Evolutionary conservation across 495 filamentous ascomycete genomes (phyloP).

Genomic region (Aspergillus saccharolyticus): DNA sequence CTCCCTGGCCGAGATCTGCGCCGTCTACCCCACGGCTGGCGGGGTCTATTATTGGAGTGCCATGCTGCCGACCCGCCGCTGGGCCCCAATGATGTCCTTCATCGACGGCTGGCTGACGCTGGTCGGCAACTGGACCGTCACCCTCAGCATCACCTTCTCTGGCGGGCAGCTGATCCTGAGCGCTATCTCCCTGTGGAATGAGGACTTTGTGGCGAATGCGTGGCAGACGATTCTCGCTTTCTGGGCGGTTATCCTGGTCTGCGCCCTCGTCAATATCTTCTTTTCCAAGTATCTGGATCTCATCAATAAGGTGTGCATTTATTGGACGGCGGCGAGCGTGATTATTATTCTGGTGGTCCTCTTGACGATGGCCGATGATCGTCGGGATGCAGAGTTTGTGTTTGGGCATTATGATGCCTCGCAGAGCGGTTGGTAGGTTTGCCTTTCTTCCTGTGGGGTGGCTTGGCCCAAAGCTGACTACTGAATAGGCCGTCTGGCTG

Average conservation of each 20-base stretch:
- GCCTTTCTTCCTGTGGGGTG: background rate
- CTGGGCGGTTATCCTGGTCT: conserved; percentile 58
- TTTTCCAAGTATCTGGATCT: conserved; percentile 52
- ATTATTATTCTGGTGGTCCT: conserved; percentile 56
- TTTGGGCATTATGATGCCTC: conserved; percentile 59
- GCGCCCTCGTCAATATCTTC: conserved; percentile 55
- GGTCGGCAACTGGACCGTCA: conserved; percentile 61
- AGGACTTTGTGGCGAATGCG: conserved; percentile 54
- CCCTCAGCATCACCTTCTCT: conserved; percentile 44
- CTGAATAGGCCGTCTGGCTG: conserved; percentile 48
- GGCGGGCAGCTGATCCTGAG: conserved; percentile 58
- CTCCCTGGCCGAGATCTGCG: conserved; percentile 71
- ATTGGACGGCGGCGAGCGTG: conserved; percentile 58
- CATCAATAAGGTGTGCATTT: conserved; percentile 65
- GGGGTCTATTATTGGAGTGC: conserved; percentile 77
- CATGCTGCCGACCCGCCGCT: conserved; percentile 50
- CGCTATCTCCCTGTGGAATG: conserved; percentile 57
- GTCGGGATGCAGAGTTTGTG: conserved; percentile 51
- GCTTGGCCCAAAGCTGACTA: conserved; percentile 5
- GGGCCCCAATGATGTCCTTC: conserved; percentile 61
- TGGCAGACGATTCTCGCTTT: conserved; percentile 64
- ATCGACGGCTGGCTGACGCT: conserved; percentile 73
- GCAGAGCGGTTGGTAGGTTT: conserved; percentile 47
- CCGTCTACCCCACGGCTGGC: conserved; percentile 64
- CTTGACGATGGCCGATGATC: conserved; percentile 51